Evolutionary conservation across 176 grass and related monocot species (phyloP).

Genomic region (Juncus inflexus): DNA sequence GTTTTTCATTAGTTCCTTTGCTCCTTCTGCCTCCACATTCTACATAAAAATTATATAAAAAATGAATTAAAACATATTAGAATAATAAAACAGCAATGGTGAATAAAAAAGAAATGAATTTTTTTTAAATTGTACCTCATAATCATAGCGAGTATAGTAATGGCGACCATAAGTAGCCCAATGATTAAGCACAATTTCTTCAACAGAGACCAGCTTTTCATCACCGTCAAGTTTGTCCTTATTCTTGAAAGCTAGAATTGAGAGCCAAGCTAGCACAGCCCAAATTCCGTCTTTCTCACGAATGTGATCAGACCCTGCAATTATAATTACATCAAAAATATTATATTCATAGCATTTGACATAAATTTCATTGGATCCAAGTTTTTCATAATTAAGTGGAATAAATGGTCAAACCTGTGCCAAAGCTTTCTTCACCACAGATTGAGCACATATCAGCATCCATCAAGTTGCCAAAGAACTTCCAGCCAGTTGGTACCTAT

Average conservation of each 20-base stretch:
- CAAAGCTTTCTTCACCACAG: slow-evolving; percentile 99
- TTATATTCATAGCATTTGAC: slow-evolving; percentile 2
- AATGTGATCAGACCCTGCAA: slow-evolving; percentile 92
- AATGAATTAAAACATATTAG: slow-evolving; percentile 20
- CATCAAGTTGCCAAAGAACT: slow-evolving; percentile 99
- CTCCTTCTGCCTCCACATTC: slow-evolving; percentile 89
- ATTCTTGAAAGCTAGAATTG: slow-evolving; percentile 93
- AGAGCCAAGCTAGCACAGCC: slow-evolving; percentile 99
- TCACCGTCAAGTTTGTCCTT: slow-evolving; percentile 77
- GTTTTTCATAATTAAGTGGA: not conserved
- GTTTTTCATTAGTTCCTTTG: slow-evolving; percentile 81
- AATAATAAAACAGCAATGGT: slow-evolving; percentile 3
- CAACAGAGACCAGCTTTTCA: slow-evolving; percentile 72
- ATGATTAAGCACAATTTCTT: slow-evolving; percentile 90
- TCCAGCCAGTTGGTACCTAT: slow-evolving; percentile 99
- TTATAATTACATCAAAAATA: slow-evolving; percentile 11
- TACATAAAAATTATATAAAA: slow-evolving; percentile 38
- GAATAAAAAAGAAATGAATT: slow-evolving; percentile 1
- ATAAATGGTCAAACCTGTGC: slow-evolving; percentile 53
- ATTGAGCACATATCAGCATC: slow-evolving; percentile 96
- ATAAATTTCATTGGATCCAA: not conserved
- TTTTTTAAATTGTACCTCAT: slow-evolving; percentile 52
- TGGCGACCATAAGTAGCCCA: slow-evolving; percentile 95
- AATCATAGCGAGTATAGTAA: slow-evolving; percentile 98
- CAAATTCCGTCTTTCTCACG: slow-evolving; percentile 99